Evolutionary conservation across 306 rosid species (phyloP), one percentile per base, ranked within the genome.

Genomic region (Gleditsia sinensis): DNA sequence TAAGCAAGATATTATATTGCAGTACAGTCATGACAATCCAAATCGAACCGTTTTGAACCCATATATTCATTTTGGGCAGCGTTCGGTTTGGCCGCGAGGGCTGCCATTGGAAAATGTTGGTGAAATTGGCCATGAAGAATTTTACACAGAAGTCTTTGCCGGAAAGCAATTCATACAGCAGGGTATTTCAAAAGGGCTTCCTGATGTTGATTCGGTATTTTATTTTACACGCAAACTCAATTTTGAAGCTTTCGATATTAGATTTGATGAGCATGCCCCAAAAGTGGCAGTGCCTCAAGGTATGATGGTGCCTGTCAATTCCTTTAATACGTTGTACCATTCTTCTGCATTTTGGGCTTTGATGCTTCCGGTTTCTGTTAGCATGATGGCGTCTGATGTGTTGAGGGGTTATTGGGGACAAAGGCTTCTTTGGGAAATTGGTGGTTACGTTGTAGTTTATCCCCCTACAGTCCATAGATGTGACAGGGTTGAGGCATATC

Each of bases 31-130:
- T 77, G 96, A 92, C 27, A 92, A 92, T 68, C 93, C 95, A 0
- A 95, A 95, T 63, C 78, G 97, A 76, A 88, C 92, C 0, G 82
- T 90, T 25, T 88, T 87, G 23, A 94, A 94, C 74, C 99, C 99
- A 0, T 94, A 94, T 74, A 83, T 94, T 46, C 99, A 94, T 85
- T 94, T 94, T 37, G 99, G 99, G 72, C 99, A 94, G 75, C 84
- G 99, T 59, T 92, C 99, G 0, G 97, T 94, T 59, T 94, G 99
- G 99, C 99, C 99, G 24, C 86, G 99, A 74, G 99, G 99, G 21
- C 63, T 94, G 81, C 99, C 99, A 0, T 80, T 94, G 87, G 99
- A 92, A 75, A 92, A 90, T 42, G 99, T 87, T 0, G 99, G 99
- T 54, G 99, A 87, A 37, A 57, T 94, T 80, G 85, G 81, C 28